A percentile compares a stretch with the other conserved stretches of the same genome.
phyloP scores from a whole-genome alignment of 2,329 filamentous ascomycete genomes.

The Pochonia chlamydosporia region DNA sequence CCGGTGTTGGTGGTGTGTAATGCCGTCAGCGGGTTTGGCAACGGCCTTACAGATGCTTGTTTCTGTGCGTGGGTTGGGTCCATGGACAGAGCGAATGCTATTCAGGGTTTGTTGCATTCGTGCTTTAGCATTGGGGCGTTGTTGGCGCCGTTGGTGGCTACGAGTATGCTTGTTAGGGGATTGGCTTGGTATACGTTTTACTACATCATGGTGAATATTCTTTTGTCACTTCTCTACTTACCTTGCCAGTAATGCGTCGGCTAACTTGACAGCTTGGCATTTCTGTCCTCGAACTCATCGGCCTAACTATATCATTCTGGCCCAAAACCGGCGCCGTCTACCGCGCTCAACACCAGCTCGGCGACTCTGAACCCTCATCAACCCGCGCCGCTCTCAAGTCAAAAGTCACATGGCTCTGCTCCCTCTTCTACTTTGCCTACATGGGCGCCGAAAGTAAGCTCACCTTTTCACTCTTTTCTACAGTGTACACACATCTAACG shows the following conservation, averaged over 20 bases:
- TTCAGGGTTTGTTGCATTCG: slow-evolving; percentile 60
- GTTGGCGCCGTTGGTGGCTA: slow-evolving; percentile 58
- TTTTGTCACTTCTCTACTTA: slow-evolving; percentile 11
- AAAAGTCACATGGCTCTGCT: slow-evolving; percentile 58
- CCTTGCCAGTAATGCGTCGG: not conserved
- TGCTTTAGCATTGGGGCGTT: slow-evolving; percentile 62
- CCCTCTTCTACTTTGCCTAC: slow-evolving; percentile 66
- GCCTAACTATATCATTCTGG: slow-evolving; percentile 53
- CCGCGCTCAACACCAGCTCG: slow-evolving; percentile 36
- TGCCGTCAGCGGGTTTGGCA: slow-evolving; percentile 60
- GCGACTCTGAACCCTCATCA: too few species aligned
- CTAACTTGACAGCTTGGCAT: slow-evolving; percentile 30
- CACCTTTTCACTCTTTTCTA: too few species aligned
- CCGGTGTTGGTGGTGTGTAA: slow-evolving; percentile 58
- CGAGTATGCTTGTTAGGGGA: slow-evolving; percentile 56
- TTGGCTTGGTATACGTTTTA: slow-evolving; percentile 65
- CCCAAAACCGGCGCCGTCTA: slow-evolving; percentile 48
- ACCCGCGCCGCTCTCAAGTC: too few species aligned
- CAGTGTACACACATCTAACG: too few species aligned
- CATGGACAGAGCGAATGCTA: slow-evolving; percentile 62
- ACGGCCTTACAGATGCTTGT: slow-evolving; percentile 52
- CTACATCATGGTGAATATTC: slow-evolving; percentile 63
- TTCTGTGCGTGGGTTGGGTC: slow-evolving; percentile 51
- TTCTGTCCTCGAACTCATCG: slow-evolving; percentile 48
- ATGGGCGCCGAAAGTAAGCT: slow-evolving; percentile 59